Evolutionary conservation across 768 basidiomycete species (phyloP), one percentile per base, ranked within the genome.

Genomic region (Lactarius hengduanensis): DNA sequence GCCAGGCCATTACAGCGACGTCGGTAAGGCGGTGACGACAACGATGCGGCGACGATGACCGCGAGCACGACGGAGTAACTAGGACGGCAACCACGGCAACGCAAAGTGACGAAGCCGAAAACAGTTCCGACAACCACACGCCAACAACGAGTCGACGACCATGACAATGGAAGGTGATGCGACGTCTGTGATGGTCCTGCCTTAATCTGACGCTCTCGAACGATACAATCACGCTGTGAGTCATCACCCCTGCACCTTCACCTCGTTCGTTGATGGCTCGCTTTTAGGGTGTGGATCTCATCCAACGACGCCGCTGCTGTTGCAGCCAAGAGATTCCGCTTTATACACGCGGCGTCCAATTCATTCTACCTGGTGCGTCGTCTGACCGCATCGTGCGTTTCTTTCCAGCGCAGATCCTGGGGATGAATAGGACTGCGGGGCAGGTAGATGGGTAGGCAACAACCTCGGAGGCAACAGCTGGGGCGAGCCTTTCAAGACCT

Each of bases 261-360:
- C 60, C 54, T 7, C 26, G 26, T 26, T 26, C 47, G 50, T 15
- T 32, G 11, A 38, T 22, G 13, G 13, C 26, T 32, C 30, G 28
- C 54, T 20, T 28, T 32, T 55, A 87, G 87, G 76, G 85, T 91
- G 22, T 92, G 91, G 90, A 87, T 87, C 47, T 85, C 87, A 0
- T 88, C 87, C 0, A 76, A 76, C 20, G 77, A 91, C 71, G 89
- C 82, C 8, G 80, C 78, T 0, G 77, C 81, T 0, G 89, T 91
- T 6, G 84, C 84, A 0, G 77, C 81, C 32, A 84, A 85, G 69
- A 87, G 87, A 0, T 84, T 80, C 77, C 76, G 80, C 53, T 72
- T 94, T 54, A 77, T 94, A 3, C 90, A 92, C 63, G 84, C 86
- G 1, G 81, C 90, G 0, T 87, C 85, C 8, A 85, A 92, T 72